These are phyloP conservation scores for Corymbia citriodora DNA, from an alignment of 441 rosid genomes.

Conservation along the genomic window DNA sequence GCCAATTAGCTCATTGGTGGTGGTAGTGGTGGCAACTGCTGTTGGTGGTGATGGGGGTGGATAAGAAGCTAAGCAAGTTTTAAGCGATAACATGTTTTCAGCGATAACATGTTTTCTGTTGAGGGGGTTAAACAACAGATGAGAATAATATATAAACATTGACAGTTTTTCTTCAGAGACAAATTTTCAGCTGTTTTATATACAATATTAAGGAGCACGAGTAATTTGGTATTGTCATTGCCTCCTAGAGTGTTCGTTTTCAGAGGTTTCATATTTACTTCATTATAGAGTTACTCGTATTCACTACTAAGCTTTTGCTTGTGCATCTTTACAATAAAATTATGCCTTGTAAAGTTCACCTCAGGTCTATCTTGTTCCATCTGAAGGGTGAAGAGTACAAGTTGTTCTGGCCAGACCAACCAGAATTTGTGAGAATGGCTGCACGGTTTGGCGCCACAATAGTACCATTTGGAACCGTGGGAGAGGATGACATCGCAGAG, in stretches of 20 bases:
- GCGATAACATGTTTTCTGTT: background rate
- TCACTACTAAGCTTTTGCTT: background rate
- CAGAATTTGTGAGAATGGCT: slow-evolving; percentile 15
- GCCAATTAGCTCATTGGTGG: background rate
- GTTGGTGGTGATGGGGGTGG: background rate
- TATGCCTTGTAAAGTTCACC: background rate
- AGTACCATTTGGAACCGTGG: slow-evolving; percentile 11
- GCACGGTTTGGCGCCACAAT: slow-evolving; percentile 14
- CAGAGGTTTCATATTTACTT: background rate
- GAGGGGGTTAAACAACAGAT: background rate
- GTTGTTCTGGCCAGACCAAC: slow-evolving; percentile 13
- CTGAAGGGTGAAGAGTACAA: slow-evolving; percentile 13
- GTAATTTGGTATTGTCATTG: background rate
- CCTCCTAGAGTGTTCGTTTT: background rate
- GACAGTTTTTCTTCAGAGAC: background rate
- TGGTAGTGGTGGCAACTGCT: background rate
- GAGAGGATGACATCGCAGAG: slow-evolving; percentile 7
- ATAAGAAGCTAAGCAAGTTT: background rate
- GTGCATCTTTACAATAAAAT: background rate
- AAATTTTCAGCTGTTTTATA: background rate
- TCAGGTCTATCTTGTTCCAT: background rate
- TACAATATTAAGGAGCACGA: background rate
- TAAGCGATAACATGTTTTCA: background rate
- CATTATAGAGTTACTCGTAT: background rate
- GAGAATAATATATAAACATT: background rate